Evolutionary conservation across 2,329 filamentous ascomycete genomes (phyloP).

Genomic region (Geosmithia putterillii): DNA sequence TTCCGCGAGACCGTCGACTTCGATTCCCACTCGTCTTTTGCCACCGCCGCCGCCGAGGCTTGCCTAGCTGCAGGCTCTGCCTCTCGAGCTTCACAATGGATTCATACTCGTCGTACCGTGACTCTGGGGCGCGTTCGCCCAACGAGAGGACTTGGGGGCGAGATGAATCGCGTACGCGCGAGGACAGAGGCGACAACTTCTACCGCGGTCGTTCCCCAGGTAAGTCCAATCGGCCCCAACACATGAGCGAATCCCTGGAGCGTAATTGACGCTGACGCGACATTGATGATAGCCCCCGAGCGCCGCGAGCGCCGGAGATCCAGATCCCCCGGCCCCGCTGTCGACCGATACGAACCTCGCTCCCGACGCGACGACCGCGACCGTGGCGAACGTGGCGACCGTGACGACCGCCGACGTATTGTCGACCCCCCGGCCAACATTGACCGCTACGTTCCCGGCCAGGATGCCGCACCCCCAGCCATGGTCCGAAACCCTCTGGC

Average conservation of each 20-base stretch:
- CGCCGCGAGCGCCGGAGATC: conserved; percentile 51
- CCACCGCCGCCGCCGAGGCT: background rate
- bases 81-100: conserved; percentile 28
- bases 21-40: background rate
- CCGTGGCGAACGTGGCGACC: conserved; percentile 49
- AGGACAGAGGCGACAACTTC: conserved; percentile 45
- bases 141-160: conserved; percentile 39
- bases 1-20: background rate
- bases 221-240: conserved; percentile 31
- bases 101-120: conserved; percentile 40
- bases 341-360: conserved; percentile 69
- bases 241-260: background rate
- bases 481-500: conserved; percentile 50
- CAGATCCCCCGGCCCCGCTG: conserved; percentile 52
- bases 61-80: background rate
- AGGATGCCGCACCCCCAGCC: conserved; percentile 39
- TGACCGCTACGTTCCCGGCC: conserved; percentile 73
- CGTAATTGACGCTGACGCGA: background rate
- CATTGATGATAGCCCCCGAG: conserved; percentile 34
- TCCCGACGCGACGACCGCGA: conserved; percentile 54
- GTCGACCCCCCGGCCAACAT: conserved; percentile 58
- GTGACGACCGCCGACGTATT: conserved; percentile 52
- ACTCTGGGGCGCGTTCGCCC: conserved; percentile 38
- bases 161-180: conserved; percentile 38
- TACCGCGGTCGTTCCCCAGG: conserved; percentile 60